Base-by-base conservation (phyloP, 495 filamentous ascomycete genomes). In the Tuber magnatum region DNA sequence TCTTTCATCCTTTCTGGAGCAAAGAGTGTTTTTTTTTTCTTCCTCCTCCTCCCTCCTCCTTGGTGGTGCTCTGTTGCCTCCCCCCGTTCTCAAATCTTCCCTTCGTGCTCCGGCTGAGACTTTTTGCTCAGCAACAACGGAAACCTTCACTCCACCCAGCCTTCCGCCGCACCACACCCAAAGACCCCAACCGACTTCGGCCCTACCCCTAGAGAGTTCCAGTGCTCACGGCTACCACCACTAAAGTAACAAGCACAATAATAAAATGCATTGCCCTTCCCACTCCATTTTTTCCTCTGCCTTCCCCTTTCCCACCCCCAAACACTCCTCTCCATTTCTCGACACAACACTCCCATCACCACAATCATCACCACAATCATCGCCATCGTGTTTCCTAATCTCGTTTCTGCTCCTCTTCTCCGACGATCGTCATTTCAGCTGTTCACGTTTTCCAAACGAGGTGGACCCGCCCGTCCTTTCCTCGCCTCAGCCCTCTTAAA, bases 161-260 rank as follows among this genome's bases (percentile, higher is more conserved):
- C 56, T 35, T 65, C 56, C 56, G 56, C 28, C 56, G 71, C 77
- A 78, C 77, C 77, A 69, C 71, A 78, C 76, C 77, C 77, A 79
- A 73, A 76, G 73, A 79, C 77, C 77, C 77, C 77, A 79, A 79
- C 77, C 77, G 77, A 79, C 77, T 79, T 79, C 77, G 77, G 77
- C 77, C 77, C 78, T 79, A 79, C 77, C 77, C 77, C 77, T 79
- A 79, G 77, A 79, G 77, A 79, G 77, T 79, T 79, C 77, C 77
- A 79, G 77, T 79, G 77, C 77, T 79, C 77, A 79, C 77, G 77
- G 77, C 77, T 79, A 79, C 77, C 80, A 80, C 80, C 80, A 80
- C 80, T 81, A 73, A 81, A 76, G 80, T 80, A 82, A 75, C 80
- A 82, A 76, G 78, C 77, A 82, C 80, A 79, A 80, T 74, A 75